Conservation (phyloP, 2,329 filamentous ascomycete genomes). For the Alternaria burnsii region DNA sequence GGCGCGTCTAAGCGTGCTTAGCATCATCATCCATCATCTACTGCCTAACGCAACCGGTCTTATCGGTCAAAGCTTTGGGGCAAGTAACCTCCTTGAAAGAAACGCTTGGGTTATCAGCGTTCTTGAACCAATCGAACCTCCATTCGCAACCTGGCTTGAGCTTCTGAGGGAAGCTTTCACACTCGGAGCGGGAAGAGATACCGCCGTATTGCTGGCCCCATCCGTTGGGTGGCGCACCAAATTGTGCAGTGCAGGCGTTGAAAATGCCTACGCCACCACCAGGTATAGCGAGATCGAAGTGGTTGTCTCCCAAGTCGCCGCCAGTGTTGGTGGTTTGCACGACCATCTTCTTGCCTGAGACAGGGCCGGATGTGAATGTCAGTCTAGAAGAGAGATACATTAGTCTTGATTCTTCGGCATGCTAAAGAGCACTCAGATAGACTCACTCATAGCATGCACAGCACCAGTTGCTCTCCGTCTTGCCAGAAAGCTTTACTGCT, state of each 20-base stretch:
- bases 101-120: constrained; percentile 46
- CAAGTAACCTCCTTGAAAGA: constrained; percentile 47
- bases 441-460: constrained; percentile 68
- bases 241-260: constrained; percentile 47
- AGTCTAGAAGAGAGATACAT: constrained; percentile 44
- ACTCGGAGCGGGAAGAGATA: constrained; percentile 41
- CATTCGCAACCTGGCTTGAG: constrained; percentile 49
- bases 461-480: constrained; percentile 68
- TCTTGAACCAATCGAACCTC: constrained; percentile 50
- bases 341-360: constrained; percentile 68
- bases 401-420: constrained; percentile 3
- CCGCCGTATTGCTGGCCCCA: constrained; percentile 50
- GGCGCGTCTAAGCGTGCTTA: background rate
- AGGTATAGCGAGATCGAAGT: constrained; percentile 51
- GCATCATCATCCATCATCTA: background rate
- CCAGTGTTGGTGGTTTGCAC: constrained; percentile 72
- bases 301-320: constrained; percentile 47
- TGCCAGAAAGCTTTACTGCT: constrained; percentile 64
- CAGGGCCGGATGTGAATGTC: constrained; percentile 65
- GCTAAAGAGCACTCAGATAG: background rate
- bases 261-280: constrained; percentile 49
- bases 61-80: constrained; percentile 43
- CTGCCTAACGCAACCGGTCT: constrained; percentile 38
- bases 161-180: constrained; percentile 46
- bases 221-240: constrained; percentile 42